Evolutionary conservation across 495 filamentous ascomycete genomes (phyloP).

Genomic region (Neurospora sp.): DNA sequence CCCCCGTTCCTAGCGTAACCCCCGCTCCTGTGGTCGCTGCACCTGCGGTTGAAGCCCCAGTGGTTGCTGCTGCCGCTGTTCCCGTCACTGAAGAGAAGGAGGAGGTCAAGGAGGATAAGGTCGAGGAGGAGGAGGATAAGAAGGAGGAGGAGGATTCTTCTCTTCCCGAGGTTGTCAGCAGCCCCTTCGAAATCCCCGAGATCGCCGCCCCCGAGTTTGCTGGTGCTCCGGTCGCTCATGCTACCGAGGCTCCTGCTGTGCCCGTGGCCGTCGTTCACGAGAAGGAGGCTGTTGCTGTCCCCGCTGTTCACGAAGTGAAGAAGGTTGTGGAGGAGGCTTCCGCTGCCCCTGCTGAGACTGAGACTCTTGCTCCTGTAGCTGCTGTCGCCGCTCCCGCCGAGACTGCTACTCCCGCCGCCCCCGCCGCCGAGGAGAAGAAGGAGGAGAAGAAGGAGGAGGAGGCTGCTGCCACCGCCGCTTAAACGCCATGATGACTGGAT

Average conservation of each 20-base stretch:
- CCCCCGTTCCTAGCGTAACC: not conserved
- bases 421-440: constrained; percentile 10
- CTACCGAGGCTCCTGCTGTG: constrained; percentile 32
- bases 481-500: not conserved
- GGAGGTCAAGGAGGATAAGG: not conserved
- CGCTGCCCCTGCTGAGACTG: constrained; percentile 3
- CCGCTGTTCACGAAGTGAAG: not conserved
- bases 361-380: not conserved
- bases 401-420: constrained; percentile 3
- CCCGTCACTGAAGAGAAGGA: not conserved
- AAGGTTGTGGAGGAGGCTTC: constrained; percentile 4
- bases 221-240: constrained; percentile 53
- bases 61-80: not conserved
- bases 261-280: constrained; percentile 7
- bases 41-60: not conserved
- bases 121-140: constrained; percentile 21
- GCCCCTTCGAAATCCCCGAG: not conserved
- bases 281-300: constrained; percentile 8
- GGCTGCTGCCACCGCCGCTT: constrained; percentile 9
- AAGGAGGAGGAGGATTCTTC: constrained; percentile 38
- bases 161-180: constrained; percentile 9
- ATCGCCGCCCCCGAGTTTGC: constrained; percentile 1
- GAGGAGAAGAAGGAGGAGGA: constrained; percentile 15
- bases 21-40: not conserved
- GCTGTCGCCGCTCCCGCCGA: constrained; percentile 4